Base-by-base conservation (phyloP, 495 filamentous ascomycete species). In the Antarctomyces pellizariae region DNA sequence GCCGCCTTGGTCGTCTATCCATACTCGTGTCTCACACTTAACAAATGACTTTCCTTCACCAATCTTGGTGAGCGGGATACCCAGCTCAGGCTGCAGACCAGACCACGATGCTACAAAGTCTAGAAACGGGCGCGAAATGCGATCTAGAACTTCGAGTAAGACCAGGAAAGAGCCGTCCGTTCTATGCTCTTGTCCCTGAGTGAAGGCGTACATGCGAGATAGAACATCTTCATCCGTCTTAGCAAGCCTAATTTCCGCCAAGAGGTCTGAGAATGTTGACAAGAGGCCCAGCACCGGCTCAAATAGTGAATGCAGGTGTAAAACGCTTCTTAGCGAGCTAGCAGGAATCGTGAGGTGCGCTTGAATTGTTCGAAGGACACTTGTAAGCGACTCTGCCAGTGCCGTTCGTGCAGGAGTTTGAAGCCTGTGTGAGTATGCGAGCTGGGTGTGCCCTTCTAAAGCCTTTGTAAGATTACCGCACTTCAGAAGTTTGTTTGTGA, bases 41-140 rank as follows among this genome's bases (percentile, higher is more conserved):
- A 78, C 64, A 45, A 79, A 84, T 18, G 34, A 48, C 29, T 53
- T 55, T 0, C 54, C 50, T 0, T 43, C 33, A 0, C 53, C 56
- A 7, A 45, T 48, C 15, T 62, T 57, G 16, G 49, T 44, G 8
- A 63, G 22, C 25, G 54, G 47, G 3, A 60, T 37, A 4, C 58
- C 53, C 9, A 52, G 47, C 29, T 71, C 68, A 5, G 52, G 43
- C 28, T 53, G 62, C 6, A 86, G 53, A 0, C 82, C 82, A 31
- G 83, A 59, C 77, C 79, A 91, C 28, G 67, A 62, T 23, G 75
- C 66, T 2, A 75, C 50, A 26, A 71, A 63, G 10, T 67, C 59
- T 19, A 75, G 54, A 71, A 76, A 92, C 2, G 84, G 73, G 18
- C 43, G 37, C 6, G 66, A 66, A 0, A 75, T 62, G 9, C 64